Evolutionary conservation across 2,329 filamentous ascomycete species (phyloP).

Genomic region (Colletotrichum noveboracense): DNA sequence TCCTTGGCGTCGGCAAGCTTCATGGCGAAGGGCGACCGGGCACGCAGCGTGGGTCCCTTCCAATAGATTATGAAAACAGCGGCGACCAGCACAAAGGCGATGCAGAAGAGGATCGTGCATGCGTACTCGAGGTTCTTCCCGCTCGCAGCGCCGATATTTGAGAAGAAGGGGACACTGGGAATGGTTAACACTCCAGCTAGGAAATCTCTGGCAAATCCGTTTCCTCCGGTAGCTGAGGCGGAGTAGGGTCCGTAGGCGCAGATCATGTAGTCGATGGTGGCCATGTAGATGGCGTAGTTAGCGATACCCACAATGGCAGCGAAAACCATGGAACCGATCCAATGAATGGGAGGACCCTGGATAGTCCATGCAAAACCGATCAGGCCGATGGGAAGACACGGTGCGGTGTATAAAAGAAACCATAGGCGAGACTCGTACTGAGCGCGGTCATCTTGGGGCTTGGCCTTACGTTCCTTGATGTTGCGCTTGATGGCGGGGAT

Average conservation of each 20-base stretch:
- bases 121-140: slow-evolving; percentile 63
- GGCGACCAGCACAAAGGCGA: slow-evolving; percentile 64
- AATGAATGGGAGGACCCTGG: slow-evolving; percentile 66
- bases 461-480: slow-evolving; percentile 52
- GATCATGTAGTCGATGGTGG: slow-evolving; percentile 80
- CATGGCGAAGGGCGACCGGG: slow-evolving; percentile 69
- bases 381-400: slow-evolving; percentile 68
- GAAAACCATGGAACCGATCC: slow-evolving; percentile 73
- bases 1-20: slow-evolving; percentile 53
- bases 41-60: slow-evolving; percentile 64
- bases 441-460: slow-evolving; percentile 60
- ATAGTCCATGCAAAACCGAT: slow-evolving; percentile 75
- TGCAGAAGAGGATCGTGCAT: slow-evolving; percentile 67
- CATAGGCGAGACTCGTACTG: slow-evolving; percentile 74
- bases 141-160: slow-evolving; percentile 22
- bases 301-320: slow-evolving; percentile 72
- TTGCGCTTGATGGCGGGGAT: slow-evolving; percentile 62
- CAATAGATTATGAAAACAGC: slow-evolving; percentile 73
- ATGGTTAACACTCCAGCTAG: slow-evolving; percentile 71
- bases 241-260: slow-evolving; percentile 76
- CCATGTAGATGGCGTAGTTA: slow-evolving; percentile 78
- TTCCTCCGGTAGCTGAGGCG: slow-evolving; percentile 77
- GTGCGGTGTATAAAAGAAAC: slow-evolving; percentile 67
- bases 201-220: slow-evolving; percentile 77
- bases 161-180: too few relatives aligned